Conservation (phyloP, 2,329 filamentous ascomycete species). For the Fusarium transvaalense region DNA sequence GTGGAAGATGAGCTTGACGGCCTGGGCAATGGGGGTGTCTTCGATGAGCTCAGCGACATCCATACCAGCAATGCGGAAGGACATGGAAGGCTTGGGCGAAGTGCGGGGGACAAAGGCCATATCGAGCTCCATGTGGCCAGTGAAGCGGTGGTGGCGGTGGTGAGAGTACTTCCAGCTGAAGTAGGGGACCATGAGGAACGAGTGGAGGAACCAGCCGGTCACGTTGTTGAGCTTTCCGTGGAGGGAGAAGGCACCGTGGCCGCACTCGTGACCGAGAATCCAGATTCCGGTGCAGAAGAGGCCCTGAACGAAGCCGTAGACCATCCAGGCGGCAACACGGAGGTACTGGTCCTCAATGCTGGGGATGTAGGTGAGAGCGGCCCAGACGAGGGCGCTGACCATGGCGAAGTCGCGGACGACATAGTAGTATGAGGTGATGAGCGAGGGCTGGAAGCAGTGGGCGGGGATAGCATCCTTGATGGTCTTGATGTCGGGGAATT, state of each 20-base stretch:
- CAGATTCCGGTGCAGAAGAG: constrained; percentile 76
- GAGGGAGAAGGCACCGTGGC: constrained; percentile 75
- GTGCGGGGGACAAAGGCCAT: constrained; percentile 72
- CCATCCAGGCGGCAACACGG: constrained; percentile 64
- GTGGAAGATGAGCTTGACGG: constrained; percentile 68
- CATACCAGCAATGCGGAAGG: constrained; percentile 54
- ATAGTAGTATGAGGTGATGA: constrained; percentile 65
- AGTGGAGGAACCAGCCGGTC: constrained; percentile 75
- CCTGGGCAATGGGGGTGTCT: constrained; percentile 70
- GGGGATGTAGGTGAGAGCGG: constrained; percentile 67
- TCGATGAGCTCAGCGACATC: constrained; percentile 68
- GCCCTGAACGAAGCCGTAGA: constrained; percentile 74
- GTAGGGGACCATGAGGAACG: constrained; percentile 74
- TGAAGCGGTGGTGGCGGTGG: constrained; percentile 76
- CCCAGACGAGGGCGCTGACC: constrained; percentile 62
- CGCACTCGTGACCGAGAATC: constrained; percentile 79
- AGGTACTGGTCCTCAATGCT: constrained; percentile 59
- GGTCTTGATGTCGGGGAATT: constrained; percentile 50
- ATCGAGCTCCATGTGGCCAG: constrained; percentile 76
- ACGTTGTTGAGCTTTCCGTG: constrained; percentile 69
- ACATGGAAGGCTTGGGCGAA: constrained; percentile 52
- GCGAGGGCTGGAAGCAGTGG: constrained; percentile 71
- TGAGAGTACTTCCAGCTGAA: constrained; percentile 81
- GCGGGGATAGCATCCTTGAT: constrained; percentile 65
- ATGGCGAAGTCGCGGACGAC: constrained; percentile 67